Percentiles rank a stretch among this genome's conserved stretches.
These are phyloP conservation scores for Penicillium sp. DNA, from an alignment of 2,329 filamentous ascomycete genomes.

Conservation along the genomic window DNA sequence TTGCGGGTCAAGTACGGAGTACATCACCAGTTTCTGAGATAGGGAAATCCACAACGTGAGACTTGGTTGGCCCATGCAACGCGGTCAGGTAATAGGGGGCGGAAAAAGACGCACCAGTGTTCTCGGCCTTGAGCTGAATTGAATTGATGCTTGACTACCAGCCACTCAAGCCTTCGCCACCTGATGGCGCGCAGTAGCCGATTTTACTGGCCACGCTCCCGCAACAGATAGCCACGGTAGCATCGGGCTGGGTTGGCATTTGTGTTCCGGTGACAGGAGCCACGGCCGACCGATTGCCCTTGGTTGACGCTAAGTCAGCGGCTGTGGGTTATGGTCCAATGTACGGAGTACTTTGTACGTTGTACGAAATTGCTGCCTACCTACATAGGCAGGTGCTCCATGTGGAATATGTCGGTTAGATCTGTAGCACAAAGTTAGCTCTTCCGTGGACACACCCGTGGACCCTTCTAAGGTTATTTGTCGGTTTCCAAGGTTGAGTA, in stretches of 20 bases:
- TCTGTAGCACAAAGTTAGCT: background rate
- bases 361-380: background rate
- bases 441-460: background rate
- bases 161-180: constrained; percentile 9
- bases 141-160: constrained; percentile 7
- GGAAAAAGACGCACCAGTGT: background rate
- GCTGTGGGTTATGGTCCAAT: background rate
- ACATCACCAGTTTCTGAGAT: background rate
- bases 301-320: background rate
- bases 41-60: background rate
- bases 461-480: background rate
- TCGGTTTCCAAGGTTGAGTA: background rate
- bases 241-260: constrained; percentile 19
- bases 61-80: background rate
- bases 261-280: constrained; percentile 6
- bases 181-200: constrained; percentile 11
- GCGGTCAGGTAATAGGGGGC: background rate
- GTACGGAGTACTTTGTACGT: background rate
- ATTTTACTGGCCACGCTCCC: constrained; percentile 18
- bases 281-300: background rate
- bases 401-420: background rate
- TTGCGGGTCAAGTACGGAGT: background rate
- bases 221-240: constrained; percentile 18
- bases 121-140: constrained; percentile 1
- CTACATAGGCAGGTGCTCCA: background rate